Conservation (phyloP, 805 yeast species). For the Candida vaughaniae region DNA sequence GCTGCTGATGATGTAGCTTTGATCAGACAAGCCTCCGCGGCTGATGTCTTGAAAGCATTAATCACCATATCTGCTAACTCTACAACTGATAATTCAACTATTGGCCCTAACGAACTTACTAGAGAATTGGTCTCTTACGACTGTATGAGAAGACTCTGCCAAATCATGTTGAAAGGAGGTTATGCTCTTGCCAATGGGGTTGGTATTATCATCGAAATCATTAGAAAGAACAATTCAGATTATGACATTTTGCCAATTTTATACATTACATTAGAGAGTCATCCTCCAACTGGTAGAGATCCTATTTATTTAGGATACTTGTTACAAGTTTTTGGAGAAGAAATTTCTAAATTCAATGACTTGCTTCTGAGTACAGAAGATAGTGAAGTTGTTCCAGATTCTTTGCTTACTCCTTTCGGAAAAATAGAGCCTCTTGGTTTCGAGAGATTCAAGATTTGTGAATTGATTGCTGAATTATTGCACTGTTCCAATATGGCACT, state of each 20-base stretch:
- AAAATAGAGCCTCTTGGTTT: conserved; percentile 45
- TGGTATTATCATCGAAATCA: conserved; percentile 47
- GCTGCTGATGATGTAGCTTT: conserved; percentile 19
- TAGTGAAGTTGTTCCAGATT: conserved; percentile 16
- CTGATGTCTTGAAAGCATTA: conserved; percentile 45
- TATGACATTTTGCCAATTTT: conserved; percentile 46
- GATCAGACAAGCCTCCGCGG: conserved; percentile 41
- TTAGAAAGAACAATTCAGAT: conserved; percentile 46
- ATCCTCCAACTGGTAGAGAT: conserved; percentile 49
- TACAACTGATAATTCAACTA: conserved; percentile 44
- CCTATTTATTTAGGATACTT: conserved; percentile 47
- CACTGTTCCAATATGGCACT: conserved; percentile 50
- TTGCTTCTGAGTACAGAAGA: conserved; percentile 25
- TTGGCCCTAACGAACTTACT: conserved; percentile 48
- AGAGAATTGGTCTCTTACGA: conserved; percentile 41
- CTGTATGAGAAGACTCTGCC: conserved; percentile 34
- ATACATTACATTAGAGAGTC: conserved; percentile 44
- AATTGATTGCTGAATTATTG: conserved; percentile 44
- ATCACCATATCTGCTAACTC: conserved; percentile 48
- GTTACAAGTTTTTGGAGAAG: conserved; percentile 38
- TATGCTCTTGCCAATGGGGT: conserved; percentile 48
- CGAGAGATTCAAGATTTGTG: conserved; percentile 47
- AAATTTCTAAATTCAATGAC: conserved; percentile 36
- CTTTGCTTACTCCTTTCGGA: conserved; percentile 32
- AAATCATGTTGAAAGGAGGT: conserved; percentile 45